Base-by-base conservation (phyloP, 2,329 filamentous ascomycete genomes). In the Huntiella decipiens region DNA sequence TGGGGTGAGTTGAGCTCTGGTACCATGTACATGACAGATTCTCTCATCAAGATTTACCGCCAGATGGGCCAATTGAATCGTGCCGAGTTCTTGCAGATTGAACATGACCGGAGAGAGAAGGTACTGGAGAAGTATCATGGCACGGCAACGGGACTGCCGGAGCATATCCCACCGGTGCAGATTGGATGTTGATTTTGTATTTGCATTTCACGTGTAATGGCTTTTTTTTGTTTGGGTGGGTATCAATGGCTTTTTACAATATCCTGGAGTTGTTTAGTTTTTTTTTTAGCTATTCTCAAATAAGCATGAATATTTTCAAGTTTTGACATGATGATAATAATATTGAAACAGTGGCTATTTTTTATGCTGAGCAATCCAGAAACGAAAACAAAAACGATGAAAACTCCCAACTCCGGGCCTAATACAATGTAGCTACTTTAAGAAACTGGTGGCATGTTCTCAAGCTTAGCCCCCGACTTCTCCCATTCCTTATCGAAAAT, bases 401-500 rank as follows among this genome's bases (percentile, higher is more conserved):
- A 36, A 36, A 36, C 34, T n/a, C 12, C 13, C 12, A 36, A n/a
- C 34, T n/a, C 34, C 12, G 5, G 34, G 13, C 12, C 13, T n/a
- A 36, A n/a, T n/a, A 36, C 34, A 36, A n/a, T 15, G 5, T 36
- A 11, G 11, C 34, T 3, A 36, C 5, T 34, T 32, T 39, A 49
- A 5, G 47, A 48, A 16, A 45, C 46, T 43, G 59, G 56, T 2
- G 85, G 84, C 46, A 94, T 70, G 53, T 76, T 79, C 38, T 73
- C 73, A 60, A 83, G 69, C 53, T 78, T 77, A 34, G 78, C 82
- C 55, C 81, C 81, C 49, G 78, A 75, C 46, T 72, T 69, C 45
- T 88, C 69, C 76, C 84, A 88, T 50, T 81, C 75, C 44, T 75
- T 67, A 53, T 81, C 77, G 55, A 95, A 74, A 49, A 98, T 64